phyloP scores from a whole-genome alignment of 306 rosid genomes.

The Cucurbita pepo region DNA sequence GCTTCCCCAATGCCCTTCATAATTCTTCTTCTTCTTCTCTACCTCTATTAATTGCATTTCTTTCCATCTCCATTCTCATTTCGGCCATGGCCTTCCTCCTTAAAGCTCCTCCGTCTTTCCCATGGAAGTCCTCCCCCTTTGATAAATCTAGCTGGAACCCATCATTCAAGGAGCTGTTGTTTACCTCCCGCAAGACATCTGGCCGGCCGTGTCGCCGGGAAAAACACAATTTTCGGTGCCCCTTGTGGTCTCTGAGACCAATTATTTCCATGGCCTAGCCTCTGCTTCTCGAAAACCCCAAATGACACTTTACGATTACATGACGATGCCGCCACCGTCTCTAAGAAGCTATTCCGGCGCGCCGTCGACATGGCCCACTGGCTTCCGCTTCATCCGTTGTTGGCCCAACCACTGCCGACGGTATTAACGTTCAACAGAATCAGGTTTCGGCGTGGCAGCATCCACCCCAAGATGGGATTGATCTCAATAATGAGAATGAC shows the following conservation, averaged over 20 bases:
- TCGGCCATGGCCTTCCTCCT: neutral
- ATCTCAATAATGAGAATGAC: neutral
- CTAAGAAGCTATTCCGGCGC: neutral
- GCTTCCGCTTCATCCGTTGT: neutral
- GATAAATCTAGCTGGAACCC: neutral
- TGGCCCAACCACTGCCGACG: neutral
- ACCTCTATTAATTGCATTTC: neutral
- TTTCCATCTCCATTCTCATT: neutral
- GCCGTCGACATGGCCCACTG: neutral
- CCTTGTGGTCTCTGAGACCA: neutral
- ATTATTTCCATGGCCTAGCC: neutral
- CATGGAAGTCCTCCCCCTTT: neutral
- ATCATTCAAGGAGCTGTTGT: neutral
- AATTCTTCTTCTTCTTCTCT: neutral
- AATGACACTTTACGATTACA: neutral
- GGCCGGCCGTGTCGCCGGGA: neutral
- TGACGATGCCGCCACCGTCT: neutral
- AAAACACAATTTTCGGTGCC: neutral
- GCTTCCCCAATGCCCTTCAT: neutral
- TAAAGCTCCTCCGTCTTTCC: neutral
- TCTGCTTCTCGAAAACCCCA: constrained; percentile 3
- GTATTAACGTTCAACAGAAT: neutral
- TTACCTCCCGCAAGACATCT: neutral
- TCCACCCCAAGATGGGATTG: neutral
- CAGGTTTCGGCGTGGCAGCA: neutral